Evolutionary conservation across 2,329 filamentous ascomycete species (phyloP), one percentile per base, ranked within the genome.

Genomic region (Clarireedia homoeocarpa): DNA sequence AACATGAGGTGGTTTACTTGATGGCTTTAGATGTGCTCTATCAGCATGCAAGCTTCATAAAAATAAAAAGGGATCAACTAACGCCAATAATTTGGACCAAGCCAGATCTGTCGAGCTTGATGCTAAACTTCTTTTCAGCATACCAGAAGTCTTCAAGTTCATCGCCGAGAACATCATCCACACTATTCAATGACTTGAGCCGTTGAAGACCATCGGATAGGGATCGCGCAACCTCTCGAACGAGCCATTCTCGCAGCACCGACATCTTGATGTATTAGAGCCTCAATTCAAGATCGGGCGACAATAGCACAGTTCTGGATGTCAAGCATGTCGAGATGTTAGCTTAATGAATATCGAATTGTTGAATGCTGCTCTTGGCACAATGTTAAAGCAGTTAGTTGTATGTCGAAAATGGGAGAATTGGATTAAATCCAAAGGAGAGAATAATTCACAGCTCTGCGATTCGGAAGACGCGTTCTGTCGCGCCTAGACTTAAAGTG

Each of bases 31-130:
- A 34, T 12, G 30, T 34, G 12, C 12, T 34, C 10, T 12, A 34
- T 34, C 30, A 34, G 30, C 30, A 34, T 34, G 5, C 30, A 34
- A 34, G 30, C 30, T 34, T 12, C 30, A 14, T 42, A n/a, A 42
- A 34, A 17, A 17, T 2, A 4, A 9, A 9, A n/a, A 40, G 9
- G 15, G n/a, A 23, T 39, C 5, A 20, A 54, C 52, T 15, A 14
- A 54, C 52, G 24, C 45, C 24, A 17, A 54, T 54, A 6, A 54
- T 12, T 12, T 54, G 52, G 23, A 54, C 27, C 24, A 49, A 20
- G 5, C 45, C 45, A 2, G 52, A 17, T 24, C 36, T 49, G 17
- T 40, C 15, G 17, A 54, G 52, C 44, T 40, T 40, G 24, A 54
- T 54, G 6, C 24, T 30, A 40, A 54, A 24, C 7, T 30, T 49